These are phyloP conservation scores for Fomitopsis schrenkii DNA, from an alignment of 1,284 basidiomycete species.

Conservation along the genomic window DNA sequence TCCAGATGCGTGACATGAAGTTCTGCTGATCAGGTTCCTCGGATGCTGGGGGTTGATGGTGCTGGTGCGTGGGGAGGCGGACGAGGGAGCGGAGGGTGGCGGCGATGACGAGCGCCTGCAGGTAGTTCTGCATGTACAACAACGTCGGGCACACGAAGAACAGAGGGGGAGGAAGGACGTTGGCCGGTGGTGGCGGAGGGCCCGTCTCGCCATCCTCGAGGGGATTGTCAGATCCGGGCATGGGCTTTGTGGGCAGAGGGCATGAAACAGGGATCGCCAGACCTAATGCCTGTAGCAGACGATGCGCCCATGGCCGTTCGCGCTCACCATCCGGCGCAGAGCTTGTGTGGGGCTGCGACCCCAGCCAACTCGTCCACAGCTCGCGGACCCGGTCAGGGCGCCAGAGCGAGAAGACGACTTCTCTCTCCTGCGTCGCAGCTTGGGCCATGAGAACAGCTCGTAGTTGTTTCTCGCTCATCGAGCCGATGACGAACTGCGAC, in stretches of 20 bases:
- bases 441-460: slow-evolving; percentile 43
- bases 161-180: slow-evolving; percentile 56
- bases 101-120: slow-evolving; percentile 67
- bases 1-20: slow-evolving; percentile 61
- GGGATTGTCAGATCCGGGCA: slow-evolving; percentile 5
- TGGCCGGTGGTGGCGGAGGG: slow-evolving; percentile 15
- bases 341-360: slow-evolving; percentile 12
- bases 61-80: slow-evolving; percentile 30
- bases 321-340: neutral
- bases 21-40: slow-evolving; percentile 17
- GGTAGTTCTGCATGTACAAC: slow-evolving; percentile 58
- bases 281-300: slow-evolving; percentile 45
- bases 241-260: slow-evolving; percentile 28
- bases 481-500: slow-evolving; percentile 51
- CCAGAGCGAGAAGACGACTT: slow-evolving; percentile 51
- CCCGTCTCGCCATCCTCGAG: slow-evolving; percentile 9
- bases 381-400: slow-evolving; percentile 27
- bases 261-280: slow-evolving; percentile 43
- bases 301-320: slow-evolving; percentile 35
- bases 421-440: slow-evolving; percentile 49
- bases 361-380: slow-evolving; percentile 40
- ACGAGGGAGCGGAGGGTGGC: slow-evolving; percentile 56
- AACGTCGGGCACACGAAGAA: slow-evolving; percentile 52
- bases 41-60: neutral
- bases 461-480: slow-evolving; percentile 60